These are phyloP conservation scores for Backusella tarrabulga DNA, from an alignment of 192 early-diverging fungal genomes.

Conservation along the genomic window DNA sequence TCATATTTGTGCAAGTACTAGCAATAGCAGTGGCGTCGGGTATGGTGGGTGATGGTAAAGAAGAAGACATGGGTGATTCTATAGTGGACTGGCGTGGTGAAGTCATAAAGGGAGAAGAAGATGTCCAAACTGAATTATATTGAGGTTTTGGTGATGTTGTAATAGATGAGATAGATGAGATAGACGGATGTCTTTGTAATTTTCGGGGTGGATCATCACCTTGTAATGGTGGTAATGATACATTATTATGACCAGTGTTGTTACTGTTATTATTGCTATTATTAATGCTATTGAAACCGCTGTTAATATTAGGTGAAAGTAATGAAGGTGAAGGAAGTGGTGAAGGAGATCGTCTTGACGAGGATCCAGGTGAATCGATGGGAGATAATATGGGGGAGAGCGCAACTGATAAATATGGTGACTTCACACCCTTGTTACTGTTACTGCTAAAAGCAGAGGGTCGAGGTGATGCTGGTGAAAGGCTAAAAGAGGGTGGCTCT, in stretches of 20 bases:
- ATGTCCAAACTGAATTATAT: constrained; percentile 3
- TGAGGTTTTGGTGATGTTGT: constrained; percentile 10
- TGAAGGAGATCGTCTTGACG: neutral
- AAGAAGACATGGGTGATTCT: neutral
- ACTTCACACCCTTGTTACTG: neutral
- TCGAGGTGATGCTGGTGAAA: constrained; percentile 10
- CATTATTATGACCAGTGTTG: neutral
- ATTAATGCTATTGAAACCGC: neutral
- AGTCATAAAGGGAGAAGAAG: neutral
- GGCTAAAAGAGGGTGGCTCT: neutral
- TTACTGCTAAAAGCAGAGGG: neutral
- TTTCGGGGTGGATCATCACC: constrained; percentile 29
- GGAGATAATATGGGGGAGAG: constrained; percentile 16
- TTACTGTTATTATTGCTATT: neutral
- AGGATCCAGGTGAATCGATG: constrained; percentile 6
- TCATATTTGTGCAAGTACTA: neutral
- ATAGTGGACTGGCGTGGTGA: neutral
- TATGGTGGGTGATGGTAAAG: neutral
- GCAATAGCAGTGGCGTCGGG: neutral
- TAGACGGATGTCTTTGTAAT: constrained; percentile 15
- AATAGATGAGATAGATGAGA: constrained; percentile 2
- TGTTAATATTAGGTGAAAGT: neutral
- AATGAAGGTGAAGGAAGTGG: constrained; percentile 8
- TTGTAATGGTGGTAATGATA: constrained; percentile 22
- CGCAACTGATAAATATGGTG: neutral